Evolutionary conservation across 768 basidiomycete species (phyloP), one percentile per base, ranked within the genome.

Genomic region (Boletales sp.): DNA sequence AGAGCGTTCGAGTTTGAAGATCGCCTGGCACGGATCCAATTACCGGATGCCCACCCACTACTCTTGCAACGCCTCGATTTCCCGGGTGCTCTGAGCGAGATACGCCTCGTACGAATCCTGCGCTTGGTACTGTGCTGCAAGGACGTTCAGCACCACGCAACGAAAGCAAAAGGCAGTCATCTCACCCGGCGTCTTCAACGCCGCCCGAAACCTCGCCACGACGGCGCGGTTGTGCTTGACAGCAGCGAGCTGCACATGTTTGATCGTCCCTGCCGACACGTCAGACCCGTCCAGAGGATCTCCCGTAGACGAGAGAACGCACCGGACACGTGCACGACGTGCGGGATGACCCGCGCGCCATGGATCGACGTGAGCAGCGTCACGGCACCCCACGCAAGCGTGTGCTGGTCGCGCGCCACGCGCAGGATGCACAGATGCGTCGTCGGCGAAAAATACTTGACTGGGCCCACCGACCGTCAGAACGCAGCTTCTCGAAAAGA

Each of bases 391-490:
- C 89, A 90, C 0, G 88, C 86, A 32, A 87, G 79, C 5, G 77
- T 78, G 61, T 90, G 83, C 50, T 89, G 87, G 44, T 90, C 89
- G 46, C 93, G 74, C 29, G 86, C 86, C 27, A 93, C 87, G 38
- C 92, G 86, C 38, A 94, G 80, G 61, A 95, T 93, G 58, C 86
- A 90, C 0, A 94, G 73, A 54, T 85, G 83, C 3, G 91, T 94
- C 13, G 77, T 78, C 0, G 90, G 86, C 0, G 92, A 94, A 57
- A 84, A 90, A 59, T 94, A 94, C 66, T 93, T 91, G 48, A 94
- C 93, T 94, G n/a, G n/a, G 58, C 38, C 30, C 10, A 2, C 29
- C 17, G 4, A 13, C n/a, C 4, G 32, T 63, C 36, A 57, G 15
- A 14, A 43, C 6, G 12, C 8, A 14, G 24, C 1, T 13, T 9